Base-by-base conservation (phyloP, 768 basidiomycete genomes). In the Amanita pallidorosea region DNA sequence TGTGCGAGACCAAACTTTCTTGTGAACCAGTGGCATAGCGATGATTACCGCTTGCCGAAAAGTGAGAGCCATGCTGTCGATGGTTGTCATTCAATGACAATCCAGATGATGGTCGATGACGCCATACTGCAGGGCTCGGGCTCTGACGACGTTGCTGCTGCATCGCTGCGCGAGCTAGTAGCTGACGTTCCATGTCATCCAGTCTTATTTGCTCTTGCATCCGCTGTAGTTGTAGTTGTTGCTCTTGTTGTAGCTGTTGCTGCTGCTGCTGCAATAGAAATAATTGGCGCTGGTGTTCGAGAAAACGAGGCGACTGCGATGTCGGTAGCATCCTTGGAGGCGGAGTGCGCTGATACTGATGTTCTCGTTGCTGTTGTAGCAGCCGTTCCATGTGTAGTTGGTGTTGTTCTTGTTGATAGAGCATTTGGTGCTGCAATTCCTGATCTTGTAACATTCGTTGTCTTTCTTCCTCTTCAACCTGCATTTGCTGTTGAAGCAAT, bases 261-360 rank as follows among this genome's bases (percentile, higher is more conserved):
- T 84, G 80, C 57, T 85, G 80, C 53, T 84, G 80, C 57, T 85
- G 85, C 17, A 83, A 67, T 37, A 81, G 69, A 52, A 84, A 62
- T 47, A 81, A 74, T 60, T 86, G 86, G 42, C 85, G 80, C 52
- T 86, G 74, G 59, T 85, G 81, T 53, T 86, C 84, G 52, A 83
- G 76, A 63, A 88, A 85, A 17, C 85, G 78, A n/a, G 85, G 85
- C 2, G 86, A 87, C 57, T 86, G 85, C 3, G 83, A 80, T 18
- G 77, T 75, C 5, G 84, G 80, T 25, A 79, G 76, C 80, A 87
- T 80, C 36, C 85, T 76, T 25, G 86, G 84, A 25, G 86, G 83
- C 2, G 87, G 83, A 0, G 83, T 82, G 23, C 70, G 72, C 52
- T 72, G 73, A 54, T 71, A 73, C 47, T 72, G 71, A 51, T 76